A percentile compares a stretch with the other conserved stretches of the same genome.
Conservation (phyloP, 163 green algal species). For the Coccomyxa subellipsoidea region DNA sequence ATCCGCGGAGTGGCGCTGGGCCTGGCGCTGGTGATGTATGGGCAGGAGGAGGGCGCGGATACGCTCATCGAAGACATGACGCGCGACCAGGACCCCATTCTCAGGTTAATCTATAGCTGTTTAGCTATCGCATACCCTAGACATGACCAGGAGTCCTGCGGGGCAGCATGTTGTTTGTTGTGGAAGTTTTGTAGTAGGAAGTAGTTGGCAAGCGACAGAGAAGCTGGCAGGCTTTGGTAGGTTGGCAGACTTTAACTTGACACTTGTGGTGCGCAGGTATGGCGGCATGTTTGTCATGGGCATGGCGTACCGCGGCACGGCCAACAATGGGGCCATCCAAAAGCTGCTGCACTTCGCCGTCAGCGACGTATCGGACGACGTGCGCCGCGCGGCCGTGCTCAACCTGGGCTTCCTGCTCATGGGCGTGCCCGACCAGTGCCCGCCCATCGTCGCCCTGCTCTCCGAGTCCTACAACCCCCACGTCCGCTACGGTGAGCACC, state of each 20-base stretch:
- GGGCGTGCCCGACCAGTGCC: constrained; percentile 75
- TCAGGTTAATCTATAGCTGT: too few relatives aligned
- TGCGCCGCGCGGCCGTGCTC: constrained; percentile 89
- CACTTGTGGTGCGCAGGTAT: constrained; percentile 34
- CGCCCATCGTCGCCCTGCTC: constrained; percentile 89
- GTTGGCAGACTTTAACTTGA: too few relatives aligned
- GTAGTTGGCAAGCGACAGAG: too few relatives aligned
- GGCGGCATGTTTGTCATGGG: constrained; percentile 90
- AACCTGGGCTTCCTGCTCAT: constrained; percentile 95
- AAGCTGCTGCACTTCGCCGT: constrained; percentile 97
- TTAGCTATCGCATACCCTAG: too few relatives aligned
- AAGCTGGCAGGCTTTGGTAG: too few relatives aligned
- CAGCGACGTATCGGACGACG: constrained; percentile 94
- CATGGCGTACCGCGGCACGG: constrained; percentile 93
- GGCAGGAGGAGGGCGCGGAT: constrained; percentile 66
- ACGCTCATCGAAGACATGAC: constrained; percentile 90
- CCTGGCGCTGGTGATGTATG: constrained; percentile 85
- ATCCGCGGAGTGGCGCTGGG: constrained; percentile 82
- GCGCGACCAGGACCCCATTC: constrained; percentile 87
- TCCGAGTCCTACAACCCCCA: constrained; percentile 97
- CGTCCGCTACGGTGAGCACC: constrained; percentile 79
- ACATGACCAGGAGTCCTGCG: too few relatives aligned
- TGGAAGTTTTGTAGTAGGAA: too few relatives aligned
- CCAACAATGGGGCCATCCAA: constrained; percentile 93
- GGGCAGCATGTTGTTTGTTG: too few relatives aligned